Evolutionary conservation across 176 grass and related monocot genomes (phyloP).

Genomic region (Olyra latifolia): DNA sequence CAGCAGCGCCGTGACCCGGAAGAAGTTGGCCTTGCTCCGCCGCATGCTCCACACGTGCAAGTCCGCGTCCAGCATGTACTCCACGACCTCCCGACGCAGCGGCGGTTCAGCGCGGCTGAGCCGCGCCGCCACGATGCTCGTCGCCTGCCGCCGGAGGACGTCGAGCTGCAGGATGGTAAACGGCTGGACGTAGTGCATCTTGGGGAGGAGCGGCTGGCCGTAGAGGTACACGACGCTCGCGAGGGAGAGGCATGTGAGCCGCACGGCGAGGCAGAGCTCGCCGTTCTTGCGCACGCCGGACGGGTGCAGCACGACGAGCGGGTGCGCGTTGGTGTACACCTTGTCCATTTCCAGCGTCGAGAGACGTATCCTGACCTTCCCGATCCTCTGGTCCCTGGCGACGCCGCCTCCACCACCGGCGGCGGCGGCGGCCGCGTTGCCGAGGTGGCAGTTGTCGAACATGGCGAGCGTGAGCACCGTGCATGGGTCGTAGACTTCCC

Average conservation of each 20-base stretch:
- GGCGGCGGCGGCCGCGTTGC: neutral
- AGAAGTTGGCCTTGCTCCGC: constrained; percentile 75
- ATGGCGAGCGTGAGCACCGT: constrained; percentile 80
- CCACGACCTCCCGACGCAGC: constrained; percentile 73
- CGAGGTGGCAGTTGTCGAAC: constrained; percentile 67
- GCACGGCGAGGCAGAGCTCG: constrained; percentile 69
- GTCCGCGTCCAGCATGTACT: constrained; percentile 69
- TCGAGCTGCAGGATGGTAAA: constrained; percentile 57
- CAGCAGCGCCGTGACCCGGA: constrained; percentile 54
- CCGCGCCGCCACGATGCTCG: constrained; percentile 50
- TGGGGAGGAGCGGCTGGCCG: constrained; percentile 55
- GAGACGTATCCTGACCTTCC: constrained; percentile 79
- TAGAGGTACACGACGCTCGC: constrained; percentile 49
- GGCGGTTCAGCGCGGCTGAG: constrained; percentile 64
- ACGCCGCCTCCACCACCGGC: neutral
- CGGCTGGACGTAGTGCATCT: constrained; percentile 60
- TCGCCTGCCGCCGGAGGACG: constrained; percentile 59
- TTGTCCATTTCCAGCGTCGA: constrained; percentile 67
- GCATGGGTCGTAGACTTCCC: constrained; percentile 79
- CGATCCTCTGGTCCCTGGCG: constrained; percentile 49
- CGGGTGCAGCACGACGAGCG: constrained; percentile 52
- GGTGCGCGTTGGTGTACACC: constrained; percentile 45
- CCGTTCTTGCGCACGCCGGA: constrained; percentile 71
- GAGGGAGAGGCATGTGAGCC: constrained; percentile 66
- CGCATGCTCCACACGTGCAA: constrained; percentile 79